A percentile compares a stretch with the other conserved stretches of the same genome.
These are phyloP conservation scores for Arabis alpina DNA, from an alignment of 345 rosid species.

Conservation along the genomic window DNA sequence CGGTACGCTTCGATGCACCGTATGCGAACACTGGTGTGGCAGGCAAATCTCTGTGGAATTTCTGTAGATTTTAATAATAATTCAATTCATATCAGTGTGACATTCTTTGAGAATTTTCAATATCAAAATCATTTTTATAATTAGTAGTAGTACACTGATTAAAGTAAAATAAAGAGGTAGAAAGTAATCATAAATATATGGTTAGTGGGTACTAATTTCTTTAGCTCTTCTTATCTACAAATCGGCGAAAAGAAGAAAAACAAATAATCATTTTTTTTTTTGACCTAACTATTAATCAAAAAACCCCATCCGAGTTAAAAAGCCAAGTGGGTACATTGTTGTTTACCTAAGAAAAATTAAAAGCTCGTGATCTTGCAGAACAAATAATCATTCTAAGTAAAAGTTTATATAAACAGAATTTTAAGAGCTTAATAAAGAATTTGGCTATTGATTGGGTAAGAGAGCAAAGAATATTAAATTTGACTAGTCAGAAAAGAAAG, in stretches of 20 bases:
- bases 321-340: too few species aligned
- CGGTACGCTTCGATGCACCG: constrained; percentile 58
- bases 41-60: constrained; percentile 89
- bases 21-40: constrained; percentile 82
- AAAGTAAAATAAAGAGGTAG: constrained; percentile 5
- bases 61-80: constrained; percentile 45
- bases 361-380: too few species aligned
- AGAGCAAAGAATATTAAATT: constrained; percentile 14
- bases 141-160: neutral
- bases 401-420: too few species aligned
- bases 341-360: too few species aligned
- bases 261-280: neutral
- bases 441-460: neutral
- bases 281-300: too few species aligned
- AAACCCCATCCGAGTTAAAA: too few species aligned
- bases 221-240: constrained; percentile 13
- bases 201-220: constrained; percentile 25
- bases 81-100: neutral
- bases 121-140: neutral
- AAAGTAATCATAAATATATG: neutral
- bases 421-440: neutral
- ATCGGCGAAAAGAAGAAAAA: neutral
- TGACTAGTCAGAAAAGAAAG: neutral
- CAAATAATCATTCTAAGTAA: neutral
- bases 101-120: neutral